phyloP scores from a whole-genome alignment of 163 green algal genomes.

The Scenedesmus sp. region DNA sequence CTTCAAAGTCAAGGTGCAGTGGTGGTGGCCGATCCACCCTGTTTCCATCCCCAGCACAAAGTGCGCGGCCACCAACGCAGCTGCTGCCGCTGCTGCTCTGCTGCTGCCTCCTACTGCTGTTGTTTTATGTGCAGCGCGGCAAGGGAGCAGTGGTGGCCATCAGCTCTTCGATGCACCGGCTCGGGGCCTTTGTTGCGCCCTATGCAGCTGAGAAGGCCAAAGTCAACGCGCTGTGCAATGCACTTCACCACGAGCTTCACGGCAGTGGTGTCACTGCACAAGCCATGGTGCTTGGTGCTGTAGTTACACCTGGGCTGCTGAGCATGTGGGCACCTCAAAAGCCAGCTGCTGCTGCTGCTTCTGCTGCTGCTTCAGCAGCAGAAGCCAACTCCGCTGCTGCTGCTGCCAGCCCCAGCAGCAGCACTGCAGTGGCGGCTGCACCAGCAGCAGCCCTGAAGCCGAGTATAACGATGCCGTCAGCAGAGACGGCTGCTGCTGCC shows the following conservation, averaged over 20 bases:
- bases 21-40: too few relatives aligned
- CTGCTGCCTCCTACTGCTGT: not conserved
- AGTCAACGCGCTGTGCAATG: conserved; percentile 16
- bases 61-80: too few relatives aligned
- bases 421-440: not conserved
- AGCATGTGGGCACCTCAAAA: not conserved
- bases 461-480: not conserved
- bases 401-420: not conserved
- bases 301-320: not conserved
- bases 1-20: too few relatives aligned
- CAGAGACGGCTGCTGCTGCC: conserved; percentile 30
- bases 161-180: not conserved
- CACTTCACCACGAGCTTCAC: conserved; percentile 6
- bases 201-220: conserved; percentile 43
- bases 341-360: not conserved
- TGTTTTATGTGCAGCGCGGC: not conserved
- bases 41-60: too few relatives aligned
- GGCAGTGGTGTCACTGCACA: conserved; percentile 23
- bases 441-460: not conserved
- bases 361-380: not conserved
- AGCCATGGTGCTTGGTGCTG: conserved; percentile 21
- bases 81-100: too few relatives aligned
- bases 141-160: not conserved
- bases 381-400: not conserved
- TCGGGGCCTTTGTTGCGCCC: not conserved